Base-by-base conservation (phyloP, 2,329 filamentous ascomycete species). In the Apiospora koreana region DNA sequence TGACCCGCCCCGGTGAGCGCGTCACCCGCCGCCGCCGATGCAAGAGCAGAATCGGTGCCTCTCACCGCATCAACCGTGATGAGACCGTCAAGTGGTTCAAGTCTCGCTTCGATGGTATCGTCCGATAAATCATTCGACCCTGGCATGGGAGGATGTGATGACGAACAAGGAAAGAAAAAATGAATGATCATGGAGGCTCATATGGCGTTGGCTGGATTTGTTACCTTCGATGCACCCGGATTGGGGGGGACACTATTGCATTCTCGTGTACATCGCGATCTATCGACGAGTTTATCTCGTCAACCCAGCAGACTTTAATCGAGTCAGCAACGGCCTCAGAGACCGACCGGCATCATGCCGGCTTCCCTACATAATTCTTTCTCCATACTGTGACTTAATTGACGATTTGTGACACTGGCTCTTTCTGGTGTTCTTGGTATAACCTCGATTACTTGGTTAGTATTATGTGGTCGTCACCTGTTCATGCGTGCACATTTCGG, bases 1-100 rank as follows among this genome's bases (percentile, higher is more conserved):
- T 99, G 96, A 97, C 94, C 89, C 95, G 96, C 82, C 96, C 95
- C 81, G 96, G 96, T 88, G 95, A 97, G 91, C 95, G 96, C 84
- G 94, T 99, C 83, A 93, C 94, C 84, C 95, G 94, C 89, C 94
- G 96, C 83, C 93, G 95, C 84, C 94, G 95, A 82, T 91, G 88
- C 87, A 93, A 97, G 91, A 88, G 91, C 88, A 89, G 86, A 81
- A 92, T 99, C 83, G 96, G 96, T 82, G 83, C 93, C 82, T 89
- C 86, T 86, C 96, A 99, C 93, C 91, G 91, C 83, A 97, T 99
- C 91, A 94, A 91, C 91, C 93, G 94, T 83, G 86, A 90, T 76
- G 96, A 99, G 91, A 98, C 95, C 81, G 87, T 98, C 88, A 97
- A 95, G 89, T 99, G 96, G 96, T 99, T 90, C 87, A 90, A 90